Conservation (phyloP, 2,329 filamentous ascomycete genomes). For the Fusarium cyanostomum region DNA sequence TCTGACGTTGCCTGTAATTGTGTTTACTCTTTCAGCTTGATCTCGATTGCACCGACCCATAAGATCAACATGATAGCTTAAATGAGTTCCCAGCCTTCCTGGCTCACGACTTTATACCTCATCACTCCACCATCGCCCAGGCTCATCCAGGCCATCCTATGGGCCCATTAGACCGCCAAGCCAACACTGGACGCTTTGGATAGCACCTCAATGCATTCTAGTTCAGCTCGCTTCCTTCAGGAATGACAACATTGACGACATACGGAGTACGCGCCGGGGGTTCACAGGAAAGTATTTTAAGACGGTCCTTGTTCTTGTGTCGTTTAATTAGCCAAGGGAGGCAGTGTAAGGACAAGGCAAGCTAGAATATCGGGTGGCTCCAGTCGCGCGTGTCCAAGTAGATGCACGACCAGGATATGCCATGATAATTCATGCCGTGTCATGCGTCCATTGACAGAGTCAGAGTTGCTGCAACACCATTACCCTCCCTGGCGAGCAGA, state of each 20-base stretch:
- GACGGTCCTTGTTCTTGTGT: background rate
- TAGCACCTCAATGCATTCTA: conserved; percentile 9
- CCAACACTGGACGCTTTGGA: conserved; percentile 12
- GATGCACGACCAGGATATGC: conserved; percentile 16
- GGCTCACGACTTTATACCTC: conserved; percentile 26
- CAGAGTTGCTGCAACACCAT: conserved; percentile 1
- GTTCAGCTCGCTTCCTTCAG: background rate
- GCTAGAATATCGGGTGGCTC: conserved; percentile 16
- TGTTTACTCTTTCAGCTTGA: conserved; percentile 20
- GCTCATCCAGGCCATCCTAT: conserved; percentile 3
- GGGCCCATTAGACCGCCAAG: conserved; percentile 1
- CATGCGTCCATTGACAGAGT: conserved; percentile 22
- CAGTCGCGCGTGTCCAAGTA: conserved; percentile 32
- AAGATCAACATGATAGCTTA: conserved; percentile 11
- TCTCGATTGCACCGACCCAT: background rate
- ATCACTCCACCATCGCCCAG: background rate
- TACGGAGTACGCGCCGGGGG: background rate
- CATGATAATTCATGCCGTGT: conserved; percentile 21
- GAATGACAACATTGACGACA: conserved; percentile 11
- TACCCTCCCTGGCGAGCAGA: conserved; percentile 4
- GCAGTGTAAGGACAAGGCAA: background rate
- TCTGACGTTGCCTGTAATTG: conserved; percentile 24
- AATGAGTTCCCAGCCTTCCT: background rate
- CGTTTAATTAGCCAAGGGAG: background rate
- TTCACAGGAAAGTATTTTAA: conserved; percentile 13